Conservation (phyloP, 192 early-diverging fungal species). For the Podila verticillata region DNA sequence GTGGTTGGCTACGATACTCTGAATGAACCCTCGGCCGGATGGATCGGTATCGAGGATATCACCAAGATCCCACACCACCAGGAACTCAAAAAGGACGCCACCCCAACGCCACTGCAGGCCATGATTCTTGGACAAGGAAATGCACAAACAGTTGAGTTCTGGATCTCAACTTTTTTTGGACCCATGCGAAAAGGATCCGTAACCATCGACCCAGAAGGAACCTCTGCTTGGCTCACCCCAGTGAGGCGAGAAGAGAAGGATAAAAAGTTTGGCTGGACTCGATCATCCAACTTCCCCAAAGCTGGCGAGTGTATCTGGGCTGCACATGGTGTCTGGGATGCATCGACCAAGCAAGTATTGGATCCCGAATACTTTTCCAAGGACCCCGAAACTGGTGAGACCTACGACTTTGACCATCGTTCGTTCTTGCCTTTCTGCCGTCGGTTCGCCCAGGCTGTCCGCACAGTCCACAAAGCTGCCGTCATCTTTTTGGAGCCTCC, state of each 20-base stretch:
- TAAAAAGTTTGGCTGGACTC: constrained; percentile 55
- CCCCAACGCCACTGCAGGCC: constrained; percentile 64
- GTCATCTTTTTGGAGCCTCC: constrained; percentile 69
- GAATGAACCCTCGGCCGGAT: constrained; percentile 67
- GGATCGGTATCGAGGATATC: constrained; percentile 54
- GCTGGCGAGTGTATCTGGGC: constrained; percentile 65
- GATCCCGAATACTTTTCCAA: constrained; percentile 58
- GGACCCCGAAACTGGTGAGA: constrained; percentile 47
- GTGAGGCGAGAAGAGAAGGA: constrained; percentile 49
- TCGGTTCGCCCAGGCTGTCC: constrained; percentile 49
- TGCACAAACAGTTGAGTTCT: constrained; percentile 57
- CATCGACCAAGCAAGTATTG: constrained; percentile 12
- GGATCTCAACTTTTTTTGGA: constrained; percentile 61
- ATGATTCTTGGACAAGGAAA: constrained; percentile 62
- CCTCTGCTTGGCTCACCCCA: constrained; percentile 52
- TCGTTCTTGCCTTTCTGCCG: constrained; percentile 61
- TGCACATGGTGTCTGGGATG: constrained; percentile 63
- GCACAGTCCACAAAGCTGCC: constrained; percentile 56
- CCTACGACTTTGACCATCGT: constrained; percentile 63
- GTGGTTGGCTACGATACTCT: constrained; percentile 67
- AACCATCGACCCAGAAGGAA: constrained; percentile 56
- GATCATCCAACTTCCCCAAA: constrained; percentile 42
- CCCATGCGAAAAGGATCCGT: constrained; percentile 47
- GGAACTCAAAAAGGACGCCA: constrained; percentile 58
- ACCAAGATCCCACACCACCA: constrained; percentile 53